A percentile compares a stretch with the other conserved stretches of the same genome.
Evolutionary conservation across 768 basidiomycete genomes (phyloP).

Genomic region (Thelephora ganbajun): DNA sequence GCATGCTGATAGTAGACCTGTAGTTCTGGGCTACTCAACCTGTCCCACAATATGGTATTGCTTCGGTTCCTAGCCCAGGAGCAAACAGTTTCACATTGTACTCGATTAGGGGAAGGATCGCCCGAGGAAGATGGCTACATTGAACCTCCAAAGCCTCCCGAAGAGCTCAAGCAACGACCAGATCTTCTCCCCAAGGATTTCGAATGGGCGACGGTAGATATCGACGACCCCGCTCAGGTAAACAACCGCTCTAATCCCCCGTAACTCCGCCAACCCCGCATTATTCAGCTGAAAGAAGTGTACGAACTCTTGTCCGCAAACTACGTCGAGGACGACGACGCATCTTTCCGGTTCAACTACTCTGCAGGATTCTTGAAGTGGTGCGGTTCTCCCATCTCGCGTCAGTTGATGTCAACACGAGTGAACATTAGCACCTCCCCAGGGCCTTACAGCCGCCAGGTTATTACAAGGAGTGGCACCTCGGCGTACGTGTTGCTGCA

Average conservation of each 20-base stretch:
- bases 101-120: constrained; percentile 39
- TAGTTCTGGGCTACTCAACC: constrained; percentile 98
- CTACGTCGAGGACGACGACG: constrained; percentile 94
- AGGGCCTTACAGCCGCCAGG: constrained; percentile 95
- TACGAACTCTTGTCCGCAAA: constrained; percentile 84
- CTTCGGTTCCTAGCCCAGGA: neutral
- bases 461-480: constrained; percentile 87
- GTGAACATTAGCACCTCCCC: neutral
- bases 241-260: constrained; percentile 5
- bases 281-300: constrained; percentile 68
- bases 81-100: constrained; percentile 2
- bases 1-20: neutral
- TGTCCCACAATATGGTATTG: constrained; percentile 72
- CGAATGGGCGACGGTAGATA: constrained; percentile 77
- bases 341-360: constrained; percentile 94
- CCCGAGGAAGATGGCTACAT: constrained; percentile 76
- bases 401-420: too few relatives aligned
- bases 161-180: constrained; percentile 79
- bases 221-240: constrained; percentile 65
- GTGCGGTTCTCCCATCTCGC: constrained; percentile 24
- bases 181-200: constrained; percentile 86
- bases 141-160: constrained; percentile 61
- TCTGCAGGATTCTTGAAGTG: constrained; percentile 89
- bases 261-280: neutral
- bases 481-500: constrained; percentile 83